Percentiles rank a stretch among this genome's conserved stretches.
These are phyloP conservation scores for Podospora conica DNA, from an alignment of 495 filamentous ascomycete genomes.

Conservation along the genomic window DNA sequence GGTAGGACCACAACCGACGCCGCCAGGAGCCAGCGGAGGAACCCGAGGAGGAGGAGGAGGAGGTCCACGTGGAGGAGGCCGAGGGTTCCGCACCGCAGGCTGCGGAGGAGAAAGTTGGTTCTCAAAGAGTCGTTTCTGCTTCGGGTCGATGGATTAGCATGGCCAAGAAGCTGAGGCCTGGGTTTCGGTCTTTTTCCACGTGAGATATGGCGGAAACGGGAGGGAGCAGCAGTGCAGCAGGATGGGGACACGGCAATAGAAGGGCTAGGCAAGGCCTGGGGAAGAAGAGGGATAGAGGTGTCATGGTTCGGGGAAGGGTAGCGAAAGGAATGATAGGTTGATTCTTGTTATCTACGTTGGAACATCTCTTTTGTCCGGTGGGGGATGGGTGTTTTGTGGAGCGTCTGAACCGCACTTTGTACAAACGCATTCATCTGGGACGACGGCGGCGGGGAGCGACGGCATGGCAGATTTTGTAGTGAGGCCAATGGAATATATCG, in stretches of 20 bases:
- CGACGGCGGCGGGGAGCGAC: neutral
- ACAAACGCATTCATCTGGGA: slow-evolving; percentile 11
- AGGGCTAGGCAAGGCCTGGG: neutral
- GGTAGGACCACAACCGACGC: slow-evolving; percentile 21
- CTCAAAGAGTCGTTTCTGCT: neutral
- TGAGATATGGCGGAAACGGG: neutral
- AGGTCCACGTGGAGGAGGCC: neutral
- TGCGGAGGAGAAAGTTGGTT: neutral
- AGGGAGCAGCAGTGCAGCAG: neutral
- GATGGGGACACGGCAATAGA: neutral
- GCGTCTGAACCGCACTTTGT: neutral
- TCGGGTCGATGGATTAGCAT: neutral
- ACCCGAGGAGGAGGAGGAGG: neutral
- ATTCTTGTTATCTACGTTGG: slow-evolving; percentile 7
- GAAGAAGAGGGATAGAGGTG: neutral
- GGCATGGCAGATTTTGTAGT: neutral
- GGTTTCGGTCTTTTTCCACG: neutral
- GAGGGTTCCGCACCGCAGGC: neutral
- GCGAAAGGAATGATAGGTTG: neutral
- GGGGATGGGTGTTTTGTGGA: neutral
- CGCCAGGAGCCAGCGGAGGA: neutral
- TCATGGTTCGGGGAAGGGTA: neutral
- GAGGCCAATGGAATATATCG: neutral
- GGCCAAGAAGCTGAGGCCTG: neutral
- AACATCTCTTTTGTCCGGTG: neutral